Percentiles rank a stretch among this genome's conserved stretches.
Conservation (phyloP, 805 yeast species). For the Candida verbasci region DNA sequence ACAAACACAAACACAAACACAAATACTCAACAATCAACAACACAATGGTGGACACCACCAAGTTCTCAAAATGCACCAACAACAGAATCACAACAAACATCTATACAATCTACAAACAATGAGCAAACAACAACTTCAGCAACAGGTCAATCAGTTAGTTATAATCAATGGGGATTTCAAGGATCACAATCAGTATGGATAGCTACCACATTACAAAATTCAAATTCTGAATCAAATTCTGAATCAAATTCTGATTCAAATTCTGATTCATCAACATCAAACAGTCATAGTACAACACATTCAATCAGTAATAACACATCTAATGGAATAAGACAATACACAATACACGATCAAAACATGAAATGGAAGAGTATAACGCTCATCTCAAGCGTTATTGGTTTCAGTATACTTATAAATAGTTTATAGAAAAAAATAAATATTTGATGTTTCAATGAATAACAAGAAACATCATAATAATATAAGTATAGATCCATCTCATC, state of each 20-base stretch:
- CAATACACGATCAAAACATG: constrained; percentile 7
- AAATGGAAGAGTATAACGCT: constrained; percentile 13
- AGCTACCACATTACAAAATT: constrained; percentile 9
- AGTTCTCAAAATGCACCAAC: constrained; percentile 11
- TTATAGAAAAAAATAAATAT: no score
- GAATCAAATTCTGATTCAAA: no score
- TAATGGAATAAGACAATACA: constrained; percentile 11
- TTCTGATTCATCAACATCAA: constrained; percentile 2
- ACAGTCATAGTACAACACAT: constrained; percentile 12
- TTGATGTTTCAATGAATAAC: neutral
- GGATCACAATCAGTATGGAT: constrained; percentile 36
- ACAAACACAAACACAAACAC: neutral
- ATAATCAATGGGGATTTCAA: constrained; percentile 41
- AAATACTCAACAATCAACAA: constrained; percentile 4
- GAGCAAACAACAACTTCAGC: constrained; percentile 9
- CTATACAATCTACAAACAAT: no score
- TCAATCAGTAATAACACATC: constrained; percentile 17
- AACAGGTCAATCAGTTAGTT: constrained; percentile 6
- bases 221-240: neutral
- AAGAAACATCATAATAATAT: neutral
- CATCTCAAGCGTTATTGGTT: constrained; percentile 14
- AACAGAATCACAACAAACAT: constrained; percentile 1
- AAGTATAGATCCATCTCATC: neutral
- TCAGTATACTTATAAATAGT: constrained; percentile 12
- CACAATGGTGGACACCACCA: constrained; percentile 9